Base-by-base conservation (phyloP, 208 protist species). In the Acanthamoeba polyphaga region DNA sequence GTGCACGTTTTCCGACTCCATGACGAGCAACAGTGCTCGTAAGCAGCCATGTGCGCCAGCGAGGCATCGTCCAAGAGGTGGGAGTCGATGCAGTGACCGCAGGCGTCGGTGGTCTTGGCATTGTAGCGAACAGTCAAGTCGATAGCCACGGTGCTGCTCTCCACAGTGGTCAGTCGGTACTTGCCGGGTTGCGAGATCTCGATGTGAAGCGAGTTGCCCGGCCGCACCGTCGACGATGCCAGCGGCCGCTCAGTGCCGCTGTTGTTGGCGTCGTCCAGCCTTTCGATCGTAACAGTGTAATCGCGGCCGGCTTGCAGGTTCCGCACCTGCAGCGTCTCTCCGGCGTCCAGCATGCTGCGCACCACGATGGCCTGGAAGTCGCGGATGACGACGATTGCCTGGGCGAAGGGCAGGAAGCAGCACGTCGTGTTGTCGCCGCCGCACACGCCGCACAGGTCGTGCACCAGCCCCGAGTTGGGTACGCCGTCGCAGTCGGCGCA, bases 361-460 rank as follows among this genome's bases (percentile, higher is more conserved):
- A 72, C 0, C 27, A 9, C 9, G 13, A 72, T 72, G 64, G 64
- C 64, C 64, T 72, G 27, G 29, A 72, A 72, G 64, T 72, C 64
- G 9, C 29, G 22, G 64, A 72, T 72, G 64, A 32, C 29, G 19
- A 32, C 64, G 0, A 2, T 9, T 0, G 64, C 29, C 19, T 72
- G 64, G 0, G 64, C 24, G 64, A 72, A 72, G 64, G 64, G 64
- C 64, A 72, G 64, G 64, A 72, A 72, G 64, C 64, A 72, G 82
- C 82, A 64, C 19, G 46, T n/a, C 0, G 82, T 90, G 82, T 24
- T 64, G 27, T 51, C 32, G 49, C 82, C 82, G 46, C 82, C 82
- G 82, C 82, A 90, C 29, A 66, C 82, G 22, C 82, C 82, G 82
- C 82, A 90, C 60, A 51, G 19, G 82, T 90, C 82, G 0, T 19